Base-by-base conservation (phyloP, 345 rosid species). In the Gossypium thurberi region DNA sequence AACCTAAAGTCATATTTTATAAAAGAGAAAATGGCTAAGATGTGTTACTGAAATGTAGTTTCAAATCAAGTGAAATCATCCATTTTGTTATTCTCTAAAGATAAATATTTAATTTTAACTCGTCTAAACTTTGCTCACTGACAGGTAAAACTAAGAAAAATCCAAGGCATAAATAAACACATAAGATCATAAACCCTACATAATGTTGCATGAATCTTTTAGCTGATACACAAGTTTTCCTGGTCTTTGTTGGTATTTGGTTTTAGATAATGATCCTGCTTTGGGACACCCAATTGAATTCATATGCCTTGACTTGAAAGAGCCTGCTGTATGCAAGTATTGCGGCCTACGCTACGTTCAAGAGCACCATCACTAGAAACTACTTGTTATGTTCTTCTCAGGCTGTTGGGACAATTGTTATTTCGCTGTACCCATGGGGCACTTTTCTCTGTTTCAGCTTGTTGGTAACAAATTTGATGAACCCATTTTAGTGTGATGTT, bases 231-330 rank as follows among this genome's bases (percentile, higher is more conserved):
- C 52, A 8, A 40, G 9, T 40, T 58, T 43, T 56, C 43, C 42
- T 57, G 42, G 42, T 57, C 51, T 20, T 18, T 56, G 20, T 42
- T 70, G 50, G 25, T 71, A 33, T 44, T 10, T 71, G 67, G 40
- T 13, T 80, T 70, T 82, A 92, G 99, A 90, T 75, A 86, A 68
- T 71, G 25, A 91, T 80, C 94, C 94, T 11, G 93, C 99, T 11
- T 89, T 95, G 14, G 99, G 98, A 69, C 99, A 95, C 80, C 99
- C 99, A 26, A 89, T 95, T 65, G 99, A 95, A 85, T 92, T 88
- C 85, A 95, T 95, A 79, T 95, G 98, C 85, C 92, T 95, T 0
- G 99, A 92, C 85, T 74, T 85, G 75, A 78, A 85, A 67, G 94
- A 88, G 78, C 97, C 98, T 13, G 98, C 99, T 4, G 74, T 92